Conservation (phyloP, 176 grass and related monocot species). For the Aegilops longissima region DNA sequence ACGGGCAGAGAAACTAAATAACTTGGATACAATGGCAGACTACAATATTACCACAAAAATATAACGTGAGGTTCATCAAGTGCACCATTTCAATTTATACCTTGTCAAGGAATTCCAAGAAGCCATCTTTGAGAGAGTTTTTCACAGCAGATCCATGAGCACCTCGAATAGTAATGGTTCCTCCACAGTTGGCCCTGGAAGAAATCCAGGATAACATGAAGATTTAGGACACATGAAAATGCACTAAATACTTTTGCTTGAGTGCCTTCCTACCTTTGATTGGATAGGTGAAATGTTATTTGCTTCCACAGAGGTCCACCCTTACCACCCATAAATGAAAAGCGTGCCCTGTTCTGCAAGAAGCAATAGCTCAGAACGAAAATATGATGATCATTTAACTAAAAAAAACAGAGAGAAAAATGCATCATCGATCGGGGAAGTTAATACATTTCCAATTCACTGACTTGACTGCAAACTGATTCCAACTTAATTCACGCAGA, state of each 20-base stretch:
- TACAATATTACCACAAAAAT: not conserved
- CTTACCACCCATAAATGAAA: conserved; percentile 99
- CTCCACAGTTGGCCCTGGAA: conserved; percentile 66
- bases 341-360: conserved; percentile 90
- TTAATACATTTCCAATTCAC: not conserved
- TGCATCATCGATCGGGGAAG: not conserved
- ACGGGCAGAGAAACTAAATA: not conserved
- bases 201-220: conserved; percentile 1
- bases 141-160: conserved; percentile 43
- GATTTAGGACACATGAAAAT: not conserved
- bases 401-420: not conserved
- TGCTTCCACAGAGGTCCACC: conserved; percentile 90
- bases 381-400: not conserved
- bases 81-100: conserved; percentile 47
- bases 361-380: conserved; percentile 15
- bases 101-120: conserved; percentile 85
- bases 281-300: conserved; percentile 72
- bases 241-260: not conserved
- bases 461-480: not conserved
- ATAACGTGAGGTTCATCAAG: conserved; percentile 4
- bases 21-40: not conserved
- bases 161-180: conserved; percentile 64
- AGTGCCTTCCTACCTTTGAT: conserved; percentile 51
- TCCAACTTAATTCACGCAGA: conserved; percentile 3
- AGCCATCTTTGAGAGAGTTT: conserved; percentile 69